These are phyloP conservation scores for Macrophomina pseudophaseolina DNA, from an alignment of 2,329 filamentous ascomycete species.

Conservation along the genomic window DNA sequence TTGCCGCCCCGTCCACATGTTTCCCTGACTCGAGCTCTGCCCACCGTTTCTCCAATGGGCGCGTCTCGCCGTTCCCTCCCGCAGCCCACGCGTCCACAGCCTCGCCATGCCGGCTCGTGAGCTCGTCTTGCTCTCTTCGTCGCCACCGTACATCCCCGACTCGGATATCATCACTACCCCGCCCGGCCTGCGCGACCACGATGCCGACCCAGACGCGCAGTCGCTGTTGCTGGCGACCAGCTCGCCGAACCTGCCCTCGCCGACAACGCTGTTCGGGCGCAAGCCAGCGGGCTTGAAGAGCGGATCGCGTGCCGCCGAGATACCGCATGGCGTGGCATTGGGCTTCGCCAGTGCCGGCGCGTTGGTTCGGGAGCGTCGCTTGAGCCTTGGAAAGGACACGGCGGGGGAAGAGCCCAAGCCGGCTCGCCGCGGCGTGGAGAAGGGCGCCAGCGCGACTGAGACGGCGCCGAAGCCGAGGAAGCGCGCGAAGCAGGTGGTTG, in stretches of 20 bases:
- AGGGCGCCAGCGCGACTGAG: not conserved
- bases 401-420: constrained; percentile 25
- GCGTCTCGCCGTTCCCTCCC: not conserved
- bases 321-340: constrained; percentile 35
- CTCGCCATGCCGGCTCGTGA: constrained; percentile 23
- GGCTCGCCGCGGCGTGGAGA: not conserved
- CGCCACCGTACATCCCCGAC: constrained; percentile 26
- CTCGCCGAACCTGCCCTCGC: constrained; percentile 36
- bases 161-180: constrained; percentile 21
- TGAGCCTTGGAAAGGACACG: constrained; percentile 31
- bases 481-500: not conserved
- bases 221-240: constrained; percentile 29
- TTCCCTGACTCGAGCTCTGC: not conserved
- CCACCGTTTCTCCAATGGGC: not conserved
- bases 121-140: constrained; percentile 39
- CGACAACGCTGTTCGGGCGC: constrained; percentile 31
- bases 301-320: constrained; percentile 35
- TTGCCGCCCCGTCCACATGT: not conserved
- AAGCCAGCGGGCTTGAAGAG: constrained; percentile 33
- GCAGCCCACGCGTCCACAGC: not conserved
- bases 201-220: not conserved
- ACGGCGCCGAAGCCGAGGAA: constrained; percentile 10
- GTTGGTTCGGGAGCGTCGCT: constrained; percentile 39
- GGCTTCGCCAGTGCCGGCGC: constrained; percentile 39
- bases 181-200: not conserved